Evolutionary conservation across 768 basidiomycete genomes (phyloP).

Genomic region (Heimioporus sp.): DNA sequence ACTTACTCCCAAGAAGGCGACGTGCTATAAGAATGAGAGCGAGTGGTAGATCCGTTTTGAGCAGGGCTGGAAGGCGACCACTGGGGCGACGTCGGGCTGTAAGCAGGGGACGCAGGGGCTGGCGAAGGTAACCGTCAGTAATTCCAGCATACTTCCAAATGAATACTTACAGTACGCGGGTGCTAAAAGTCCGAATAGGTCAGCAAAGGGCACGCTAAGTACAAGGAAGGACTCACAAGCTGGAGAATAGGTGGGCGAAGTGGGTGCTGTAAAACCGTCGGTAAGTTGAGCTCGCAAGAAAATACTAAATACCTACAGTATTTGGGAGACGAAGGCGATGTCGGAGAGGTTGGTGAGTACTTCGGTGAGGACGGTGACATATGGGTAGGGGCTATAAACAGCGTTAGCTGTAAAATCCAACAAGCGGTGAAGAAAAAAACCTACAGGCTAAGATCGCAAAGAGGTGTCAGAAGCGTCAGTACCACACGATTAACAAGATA

Average conservation of each 20-base stretch:
- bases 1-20: constrained; percentile 54
- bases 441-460: constrained; percentile 53
- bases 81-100: constrained; percentile 81
- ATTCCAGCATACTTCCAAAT: not conserved
- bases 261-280: constrained; percentile 55
- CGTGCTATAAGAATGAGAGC: constrained; percentile 43
- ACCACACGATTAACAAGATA: constrained; percentile 4
- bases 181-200: constrained; percentile 38
- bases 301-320: constrained; percentile 59
- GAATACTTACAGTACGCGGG: constrained; percentile 72
- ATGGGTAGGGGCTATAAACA: constrained; percentile 62
- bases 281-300: not conserved
- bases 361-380: constrained; percentile 89
- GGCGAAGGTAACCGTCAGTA: constrained; percentile 16
- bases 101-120: constrained; percentile 85
- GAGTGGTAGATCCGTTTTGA: constrained; percentile 43
- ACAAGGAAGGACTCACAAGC: constrained; percentile 57
- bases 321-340: constrained; percentile 89
- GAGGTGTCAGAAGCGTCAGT: constrained; percentile 21
- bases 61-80: constrained; percentile 84
- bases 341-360: constrained; percentile 92
- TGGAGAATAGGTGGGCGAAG: constrained; percentile 85
- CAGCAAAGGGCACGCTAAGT: constrained; percentile 2
- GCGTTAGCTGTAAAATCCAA: constrained; percentile 3
- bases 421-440: constrained; percentile 25